Conservation (phyloP, 2,329 filamentous ascomycete genomes). For the Aspergillus pseudotamarii region DNA sequence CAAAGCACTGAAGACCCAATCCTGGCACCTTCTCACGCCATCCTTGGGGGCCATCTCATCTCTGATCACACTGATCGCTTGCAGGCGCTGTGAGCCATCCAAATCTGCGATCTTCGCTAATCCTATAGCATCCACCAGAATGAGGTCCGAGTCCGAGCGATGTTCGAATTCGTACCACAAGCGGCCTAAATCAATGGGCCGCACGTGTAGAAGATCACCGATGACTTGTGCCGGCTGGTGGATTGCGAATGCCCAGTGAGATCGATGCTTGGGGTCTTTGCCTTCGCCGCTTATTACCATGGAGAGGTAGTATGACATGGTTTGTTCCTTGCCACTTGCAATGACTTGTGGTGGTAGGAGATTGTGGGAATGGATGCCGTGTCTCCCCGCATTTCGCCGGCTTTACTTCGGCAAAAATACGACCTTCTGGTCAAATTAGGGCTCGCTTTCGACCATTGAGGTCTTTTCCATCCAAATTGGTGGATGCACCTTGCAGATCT, state of each 20-base stretch:
- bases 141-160: constrained; percentile 23
- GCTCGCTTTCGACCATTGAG: neutral
- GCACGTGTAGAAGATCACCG: constrained; percentile 32
- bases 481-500: neutral
- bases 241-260: constrained; percentile 30
- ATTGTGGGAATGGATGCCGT: neutral
- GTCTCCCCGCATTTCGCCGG: neutral
- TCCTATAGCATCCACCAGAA: constrained; percentile 26
- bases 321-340: neutral
- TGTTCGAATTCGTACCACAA: constrained; percentile 29
- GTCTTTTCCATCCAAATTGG: neutral
- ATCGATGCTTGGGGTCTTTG: constrained; percentile 24
- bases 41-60: constrained; percentile 24
- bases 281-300: constrained; percentile 28
- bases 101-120: constrained; percentile 24
- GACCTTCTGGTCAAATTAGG: neutral
- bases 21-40: constrained; percentile 25
- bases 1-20: constrained; percentile 29
- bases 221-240: constrained; percentile 19
- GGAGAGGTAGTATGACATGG: constrained; percentile 20
- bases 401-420: neutral
- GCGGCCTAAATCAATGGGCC: constrained; percentile 22
- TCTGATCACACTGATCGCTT: constrained; percentile 23
- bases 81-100: constrained; percentile 18
- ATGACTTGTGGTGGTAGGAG: neutral